Evolutionary conservation across 345 rosid genomes (phyloP).

Genomic region (Erucastrum elatum): DNA sequence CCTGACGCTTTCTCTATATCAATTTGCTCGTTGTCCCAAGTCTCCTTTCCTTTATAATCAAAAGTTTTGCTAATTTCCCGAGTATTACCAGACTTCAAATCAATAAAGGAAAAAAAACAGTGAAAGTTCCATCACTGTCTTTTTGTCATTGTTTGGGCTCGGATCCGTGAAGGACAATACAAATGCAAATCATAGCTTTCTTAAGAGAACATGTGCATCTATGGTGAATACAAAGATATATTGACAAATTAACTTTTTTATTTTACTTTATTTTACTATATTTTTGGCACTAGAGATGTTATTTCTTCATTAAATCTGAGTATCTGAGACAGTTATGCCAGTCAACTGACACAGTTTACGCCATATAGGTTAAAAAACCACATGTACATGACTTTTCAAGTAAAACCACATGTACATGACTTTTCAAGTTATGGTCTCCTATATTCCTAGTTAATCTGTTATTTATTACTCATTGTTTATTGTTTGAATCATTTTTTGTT

Average conservation of each 20-base stretch:
- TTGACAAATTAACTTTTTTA: neutral
- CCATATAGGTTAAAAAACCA: neutral
- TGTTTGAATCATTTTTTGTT: too few species aligned
- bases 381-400: too few species aligned
- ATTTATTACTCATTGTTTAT: too few species aligned
- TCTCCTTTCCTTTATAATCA: neutral
- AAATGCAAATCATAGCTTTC: constrained; percentile 17
- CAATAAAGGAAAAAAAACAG: neutral
- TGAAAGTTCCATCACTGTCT: constrained; percentile 11
- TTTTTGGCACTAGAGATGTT: neutral
- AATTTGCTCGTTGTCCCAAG: neutral
- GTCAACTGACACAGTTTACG: neutral
- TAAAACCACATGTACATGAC: neutral
- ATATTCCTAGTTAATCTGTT: too few species aligned
- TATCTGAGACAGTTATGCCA: neutral
- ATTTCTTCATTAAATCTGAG: too few species aligned
- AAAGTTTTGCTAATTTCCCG: neutral
- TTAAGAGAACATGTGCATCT: neutral
- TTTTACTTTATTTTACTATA: neutral
- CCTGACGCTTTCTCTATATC: neutral
- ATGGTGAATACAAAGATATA: neutral
- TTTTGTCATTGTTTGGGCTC: constrained; percentile 11
- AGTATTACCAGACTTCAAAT: neutral
- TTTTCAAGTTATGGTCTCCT: constrained; percentile 1
- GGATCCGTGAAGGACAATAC: neutral